Conservation (phyloP, 495 filamentous ascomycete species). For the Penicillium silybi region DNA sequence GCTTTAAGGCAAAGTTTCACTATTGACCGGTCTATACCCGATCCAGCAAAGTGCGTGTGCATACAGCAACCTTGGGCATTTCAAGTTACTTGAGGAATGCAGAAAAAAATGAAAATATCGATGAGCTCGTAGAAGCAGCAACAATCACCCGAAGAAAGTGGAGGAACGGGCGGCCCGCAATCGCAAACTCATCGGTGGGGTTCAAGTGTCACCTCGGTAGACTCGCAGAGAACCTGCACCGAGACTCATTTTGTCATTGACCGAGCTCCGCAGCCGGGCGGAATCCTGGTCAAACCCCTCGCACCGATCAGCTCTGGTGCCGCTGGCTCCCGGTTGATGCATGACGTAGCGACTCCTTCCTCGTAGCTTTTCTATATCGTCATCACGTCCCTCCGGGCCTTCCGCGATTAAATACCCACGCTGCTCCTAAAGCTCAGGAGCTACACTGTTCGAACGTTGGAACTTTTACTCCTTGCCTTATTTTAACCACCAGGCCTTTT, state of each 20-base stretch:
- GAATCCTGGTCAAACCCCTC: neutral
- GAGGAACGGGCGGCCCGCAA: neutral
- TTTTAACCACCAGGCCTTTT: neutral
- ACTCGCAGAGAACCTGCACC: neutral
- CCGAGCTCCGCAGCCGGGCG: constrained; percentile 3
- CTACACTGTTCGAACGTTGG: neutral
- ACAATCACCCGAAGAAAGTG: neutral
- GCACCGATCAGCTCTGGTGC: constrained; percentile 2
- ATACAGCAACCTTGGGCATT: neutral
- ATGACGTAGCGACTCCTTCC: constrained; percentile 34
- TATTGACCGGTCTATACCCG: neutral
- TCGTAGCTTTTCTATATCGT: constrained; percentile 24
- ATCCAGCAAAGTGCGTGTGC: neutral
- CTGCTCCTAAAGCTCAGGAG: constrained; percentile 10
- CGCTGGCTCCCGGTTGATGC: constrained; percentile 24
- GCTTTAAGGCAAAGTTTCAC: neutral
- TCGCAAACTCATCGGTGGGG: neutral
- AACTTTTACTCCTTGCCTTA: neutral
- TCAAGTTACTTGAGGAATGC: neutral
- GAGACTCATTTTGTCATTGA: constrained; percentile 19
- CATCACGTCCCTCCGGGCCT: constrained; percentile 30
- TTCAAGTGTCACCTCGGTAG: neutral
- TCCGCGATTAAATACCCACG: constrained; percentile 30
- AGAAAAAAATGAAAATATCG: neutral
- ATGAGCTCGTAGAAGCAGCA: neutral